These are phyloP conservation scores for Mayamaea pseudoterrestris DNA, from an alignment of 108 stramenopile species.

Conservation along the genomic window DNA sequence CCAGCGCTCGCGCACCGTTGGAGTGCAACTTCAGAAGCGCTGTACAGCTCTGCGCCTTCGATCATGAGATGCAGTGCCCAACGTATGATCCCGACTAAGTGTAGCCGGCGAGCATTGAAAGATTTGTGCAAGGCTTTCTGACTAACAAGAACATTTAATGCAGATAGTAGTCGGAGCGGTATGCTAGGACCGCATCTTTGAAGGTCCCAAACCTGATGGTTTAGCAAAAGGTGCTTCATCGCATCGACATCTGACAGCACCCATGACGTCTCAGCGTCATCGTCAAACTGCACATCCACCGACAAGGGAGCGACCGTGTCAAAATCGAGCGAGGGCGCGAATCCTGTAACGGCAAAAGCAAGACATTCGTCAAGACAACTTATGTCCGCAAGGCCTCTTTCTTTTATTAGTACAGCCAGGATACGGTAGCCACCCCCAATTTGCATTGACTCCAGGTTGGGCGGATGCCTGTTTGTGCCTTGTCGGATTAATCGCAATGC, in stretches of 20 bases:
- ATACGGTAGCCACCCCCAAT: constrained; percentile 71
- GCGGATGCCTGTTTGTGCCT: constrained; percentile 56
- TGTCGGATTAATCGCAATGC: constrained; percentile 58
- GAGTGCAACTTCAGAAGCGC: constrained; percentile 23
- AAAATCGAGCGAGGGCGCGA: constrained; percentile 32
- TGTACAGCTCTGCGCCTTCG: constrained; percentile 74
- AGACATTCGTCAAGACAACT: constrained; percentile 75
- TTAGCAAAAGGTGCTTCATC: constrained; percentile 79
- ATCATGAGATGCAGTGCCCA: constrained; percentile 84
- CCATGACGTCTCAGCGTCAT: constrained; percentile 34
- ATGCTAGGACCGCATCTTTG: constrained; percentile 54
- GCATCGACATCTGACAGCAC: constrained; percentile 82
- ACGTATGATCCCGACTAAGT: constrained; percentile 69
- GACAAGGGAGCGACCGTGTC: constrained; percentile 26
- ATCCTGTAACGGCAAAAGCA: constrained; percentile 76
- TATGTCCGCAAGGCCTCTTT: constrained; percentile 61
- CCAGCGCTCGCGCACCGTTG: background rate
- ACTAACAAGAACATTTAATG: constrained; percentile 68
- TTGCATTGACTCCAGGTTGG: constrained; percentile 78
- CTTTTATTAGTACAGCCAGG: constrained; percentile 61
- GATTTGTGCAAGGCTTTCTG: constrained; percentile 68
- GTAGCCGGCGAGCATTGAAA: constrained; percentile 78
- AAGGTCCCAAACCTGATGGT: constrained; percentile 86
- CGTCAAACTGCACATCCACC: constrained; percentile 5
- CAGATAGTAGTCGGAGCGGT: constrained; percentile 54